Base-by-base conservation (phyloP, 495 filamentous ascomycete genomes). In the Aspergillus sclerotiicarbonarius region DNA sequence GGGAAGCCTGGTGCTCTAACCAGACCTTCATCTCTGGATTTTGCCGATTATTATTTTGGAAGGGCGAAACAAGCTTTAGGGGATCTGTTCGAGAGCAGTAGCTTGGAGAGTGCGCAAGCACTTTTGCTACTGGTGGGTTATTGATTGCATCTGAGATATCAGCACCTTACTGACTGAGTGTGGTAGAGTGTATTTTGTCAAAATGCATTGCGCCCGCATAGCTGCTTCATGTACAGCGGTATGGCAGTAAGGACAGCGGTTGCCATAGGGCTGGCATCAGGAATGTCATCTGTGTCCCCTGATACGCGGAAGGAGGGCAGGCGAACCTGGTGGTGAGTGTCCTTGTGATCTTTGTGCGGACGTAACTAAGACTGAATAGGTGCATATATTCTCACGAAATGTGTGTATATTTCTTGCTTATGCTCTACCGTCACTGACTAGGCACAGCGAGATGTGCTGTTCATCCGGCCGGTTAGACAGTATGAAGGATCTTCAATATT, bases 391-490 rank as follows among this genome's bases (percentile, higher is more conserved):
- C 65, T 1, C 60, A 66, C 61, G 64, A 66, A 54, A 53, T 66
- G 64, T 63, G 20, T 29, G 64, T 46, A 60, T 49, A 13, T 21
- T 4, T 18, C 43, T 30, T 4, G 3, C 18, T 16, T 16, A 20
- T 16, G 19, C 16, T 31, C 2, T 12, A 2, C 15, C 18, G 10
- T 35, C 25, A 30, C 43, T 48, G 25, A 39, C 16, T 55, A 18
- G 44, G 12, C 37, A 25, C 39, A 65, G 67, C 13, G 67, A 69
- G 58, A 69, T 69, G 64, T 67, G 64, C 48, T 69, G 67, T 47
- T 65, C 67, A 29, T 69, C 67, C 8, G 67, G 67, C 6, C 62
- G 67, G 1, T 60, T 69, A 20, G 62, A 69, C 41, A 69, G 67
- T 54, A 67, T 69, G 64, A 69, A 67, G 47, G 62, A 65, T 4